A percentile compares a stretch with the other conserved stretches of the same genome.
phyloP scores from a whole-genome alignment of 192 early-diverging fungal species.

The Rhizophagus sp. region DNA sequence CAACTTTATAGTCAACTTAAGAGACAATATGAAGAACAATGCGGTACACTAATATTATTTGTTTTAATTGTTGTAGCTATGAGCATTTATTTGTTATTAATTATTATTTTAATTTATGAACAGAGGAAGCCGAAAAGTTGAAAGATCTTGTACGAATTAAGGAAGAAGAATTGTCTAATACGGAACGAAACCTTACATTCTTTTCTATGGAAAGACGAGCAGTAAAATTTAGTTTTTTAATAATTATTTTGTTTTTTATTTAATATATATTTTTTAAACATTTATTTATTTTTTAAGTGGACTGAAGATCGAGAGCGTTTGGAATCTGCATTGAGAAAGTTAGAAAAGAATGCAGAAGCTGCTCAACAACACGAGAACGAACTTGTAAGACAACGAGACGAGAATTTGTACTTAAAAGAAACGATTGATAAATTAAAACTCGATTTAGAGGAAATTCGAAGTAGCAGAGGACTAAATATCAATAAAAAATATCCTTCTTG shows the following conservation, averaged over 20 bases:
- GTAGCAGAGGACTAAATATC: slow-evolving; percentile 2
- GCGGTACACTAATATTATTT: slow-evolving; percentile 32
- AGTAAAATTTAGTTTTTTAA: background rate
- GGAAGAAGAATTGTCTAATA: slow-evolving; percentile 38
- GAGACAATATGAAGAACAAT: slow-evolving; percentile 43
- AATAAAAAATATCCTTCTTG: slow-evolving; percentile 27
- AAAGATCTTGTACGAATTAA: slow-evolving; percentile 40
- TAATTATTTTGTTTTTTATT: background rate
- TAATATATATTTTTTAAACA: background rate
- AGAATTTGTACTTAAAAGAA: slow-evolving; percentile 42
- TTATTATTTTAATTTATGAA: background rate
- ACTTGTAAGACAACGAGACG: slow-evolving; percentile 41
- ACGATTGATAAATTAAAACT: slow-evolving; percentile 43
- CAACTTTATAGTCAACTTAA: slow-evolving; percentile 45
- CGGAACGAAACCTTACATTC: slow-evolving; percentile 33
- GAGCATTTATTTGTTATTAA: background rate
- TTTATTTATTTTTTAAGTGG: slow-evolving; percentile 11
- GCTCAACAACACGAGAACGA: slow-evolving; percentile 39
- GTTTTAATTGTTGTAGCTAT: background rate
- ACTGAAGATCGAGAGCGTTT: slow-evolving; percentile 42
- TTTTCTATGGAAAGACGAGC: slow-evolving; percentile 32
- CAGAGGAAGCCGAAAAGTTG: slow-evolving; percentile 47
- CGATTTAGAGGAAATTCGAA: slow-evolving; percentile 44
- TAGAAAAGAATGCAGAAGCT: slow-evolving; percentile 36
- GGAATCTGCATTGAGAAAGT: slow-evolving; percentile 25